Percentiles rank a stretch among this genome's conserved stretches.
These are phyloP conservation scores for Aspergillus fumigatus DNA, from an alignment of 2,329 filamentous ascomycete genomes.

Conservation along the genomic window DNA sequence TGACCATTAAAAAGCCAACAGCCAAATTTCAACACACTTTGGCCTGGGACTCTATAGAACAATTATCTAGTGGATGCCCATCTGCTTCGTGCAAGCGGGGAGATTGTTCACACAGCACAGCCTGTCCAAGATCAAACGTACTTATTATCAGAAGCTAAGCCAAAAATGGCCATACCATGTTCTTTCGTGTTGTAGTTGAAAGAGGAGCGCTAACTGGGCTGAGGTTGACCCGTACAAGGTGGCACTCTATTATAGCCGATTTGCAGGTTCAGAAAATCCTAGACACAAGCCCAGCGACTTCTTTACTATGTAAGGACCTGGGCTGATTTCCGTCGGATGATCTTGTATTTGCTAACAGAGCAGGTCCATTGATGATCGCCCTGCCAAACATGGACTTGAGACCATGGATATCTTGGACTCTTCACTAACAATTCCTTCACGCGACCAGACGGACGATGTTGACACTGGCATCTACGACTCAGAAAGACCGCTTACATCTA, in stretches of 20 bases:
- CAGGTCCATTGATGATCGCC: constrained; percentile 5
- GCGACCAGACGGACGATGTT: not conserved
- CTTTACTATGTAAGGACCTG: constrained; percentile 4
- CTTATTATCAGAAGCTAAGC: not conserved
- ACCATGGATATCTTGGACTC: constrained; percentile 1
- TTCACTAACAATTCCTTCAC: not conserved
- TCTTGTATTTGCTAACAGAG: constrained; percentile 1
- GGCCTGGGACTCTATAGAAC: too few species aligned
- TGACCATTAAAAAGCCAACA: not conserved
- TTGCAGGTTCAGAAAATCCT: not conserved
- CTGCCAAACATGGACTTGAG: not conserved
- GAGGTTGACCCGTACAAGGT: not conserved
- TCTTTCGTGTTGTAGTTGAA: not conserved
- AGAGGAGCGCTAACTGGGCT: not conserved
- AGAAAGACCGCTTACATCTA: not conserved
- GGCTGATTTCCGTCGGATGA: not conserved
- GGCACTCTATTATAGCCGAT: not conserved
- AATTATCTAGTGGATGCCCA: too few species aligned
- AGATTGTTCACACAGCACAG: not conserved
- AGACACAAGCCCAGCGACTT: not conserved
- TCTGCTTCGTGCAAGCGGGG: not conserved
- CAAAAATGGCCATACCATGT: not conserved
- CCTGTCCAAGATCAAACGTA: not conserved
- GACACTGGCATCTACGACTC: not conserved
- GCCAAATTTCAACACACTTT: not conserved